Percentiles rank a stretch among this genome's conserved stretches.
phyloP scores from a whole-genome alignment of 1,284 basidiomycete genomes.

The Ustilago xerochloae region DNA sequence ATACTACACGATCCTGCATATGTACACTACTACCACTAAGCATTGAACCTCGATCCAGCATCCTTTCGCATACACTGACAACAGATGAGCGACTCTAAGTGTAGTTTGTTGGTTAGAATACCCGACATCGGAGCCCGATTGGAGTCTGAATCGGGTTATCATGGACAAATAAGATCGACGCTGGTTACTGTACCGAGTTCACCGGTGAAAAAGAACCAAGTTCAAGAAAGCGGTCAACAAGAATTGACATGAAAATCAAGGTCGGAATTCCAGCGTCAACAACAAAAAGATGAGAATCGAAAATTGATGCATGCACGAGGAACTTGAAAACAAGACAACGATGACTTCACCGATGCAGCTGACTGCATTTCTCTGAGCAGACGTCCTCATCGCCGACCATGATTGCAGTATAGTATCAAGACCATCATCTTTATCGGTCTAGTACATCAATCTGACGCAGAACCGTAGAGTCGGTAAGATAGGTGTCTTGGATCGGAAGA shows the following conservation, averaged over 20 bases:
- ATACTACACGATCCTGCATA: not conserved
- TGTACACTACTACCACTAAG: slow-evolving; percentile 22
- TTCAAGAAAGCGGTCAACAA: not conserved
- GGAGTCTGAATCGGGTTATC: not conserved
- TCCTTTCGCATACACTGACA: not conserved
- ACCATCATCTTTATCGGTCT: no score
- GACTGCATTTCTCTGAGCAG: not conserved
- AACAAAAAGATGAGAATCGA: not conserved
- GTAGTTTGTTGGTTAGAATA: no score
- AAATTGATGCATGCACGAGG: slow-evolving; percentile 5
- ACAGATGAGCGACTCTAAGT: no score
- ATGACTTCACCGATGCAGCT: slow-evolving; percentile 26
- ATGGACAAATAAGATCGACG: not conserved
- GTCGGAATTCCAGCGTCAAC: not conserved
- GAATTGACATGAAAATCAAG: not conserved
- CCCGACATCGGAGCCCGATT: not conserved
- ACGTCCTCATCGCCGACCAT: not conserved
- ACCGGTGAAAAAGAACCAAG: not conserved
- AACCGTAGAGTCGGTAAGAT: no score
- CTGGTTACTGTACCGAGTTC: not conserved
- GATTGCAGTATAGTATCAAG: no score
- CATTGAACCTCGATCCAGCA: not conserved
- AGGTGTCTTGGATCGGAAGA: no score
- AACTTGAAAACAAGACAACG: slow-evolving; percentile 17
- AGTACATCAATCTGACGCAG: no score